Conservation (phyloP, 352 stramenopile species). For the Phytophthora tubulina region DNA sequence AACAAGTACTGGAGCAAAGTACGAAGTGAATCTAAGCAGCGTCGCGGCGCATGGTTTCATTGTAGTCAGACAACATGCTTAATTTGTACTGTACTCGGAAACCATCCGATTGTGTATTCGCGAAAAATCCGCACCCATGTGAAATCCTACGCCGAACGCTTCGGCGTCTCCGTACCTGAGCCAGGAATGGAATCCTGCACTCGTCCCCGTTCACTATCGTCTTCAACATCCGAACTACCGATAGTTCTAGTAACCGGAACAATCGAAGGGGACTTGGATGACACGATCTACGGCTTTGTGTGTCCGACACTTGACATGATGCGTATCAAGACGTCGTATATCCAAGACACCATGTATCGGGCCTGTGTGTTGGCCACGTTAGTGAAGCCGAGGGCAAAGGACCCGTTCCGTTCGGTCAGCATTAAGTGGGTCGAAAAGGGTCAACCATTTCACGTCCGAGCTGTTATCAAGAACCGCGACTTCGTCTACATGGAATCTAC, state of each 20-base stretch:
- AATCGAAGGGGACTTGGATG: constrained; percentile 49
- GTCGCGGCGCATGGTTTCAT: too few species aligned
- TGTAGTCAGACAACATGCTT: too few species aligned
- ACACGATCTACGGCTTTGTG: constrained; percentile 50
- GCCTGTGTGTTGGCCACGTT: constrained; percentile 47
- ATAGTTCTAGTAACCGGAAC: constrained; percentile 46
- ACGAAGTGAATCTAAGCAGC: too few species aligned
- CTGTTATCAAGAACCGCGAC: constrained; percentile 54
- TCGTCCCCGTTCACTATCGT: constrained; percentile 20
- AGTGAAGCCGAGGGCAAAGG: constrained; percentile 27
- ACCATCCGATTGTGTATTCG: too few species aligned
- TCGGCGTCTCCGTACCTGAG: not conserved
- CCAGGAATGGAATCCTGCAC: constrained; percentile 13
- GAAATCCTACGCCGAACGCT: constrained; percentile 41
- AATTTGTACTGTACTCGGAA: too few species aligned
- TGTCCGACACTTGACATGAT: constrained; percentile 46
- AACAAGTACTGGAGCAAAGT: too few species aligned
- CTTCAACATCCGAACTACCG: constrained; percentile 32
- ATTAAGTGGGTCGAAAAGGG: constrained; percentile 53
- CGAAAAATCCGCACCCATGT: too few species aligned
- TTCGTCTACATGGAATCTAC: constrained; percentile 65
- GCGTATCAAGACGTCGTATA: constrained; percentile 50
- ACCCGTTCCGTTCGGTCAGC: constrained; percentile 46
- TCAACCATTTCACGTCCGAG: constrained; percentile 37
- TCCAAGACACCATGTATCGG: constrained; percentile 37